Evolutionary conservation across 257 asterid genomes (phyloP), one percentile per base, ranked within the genome.

Genomic region (Ajuga chamaepitys): DNA sequence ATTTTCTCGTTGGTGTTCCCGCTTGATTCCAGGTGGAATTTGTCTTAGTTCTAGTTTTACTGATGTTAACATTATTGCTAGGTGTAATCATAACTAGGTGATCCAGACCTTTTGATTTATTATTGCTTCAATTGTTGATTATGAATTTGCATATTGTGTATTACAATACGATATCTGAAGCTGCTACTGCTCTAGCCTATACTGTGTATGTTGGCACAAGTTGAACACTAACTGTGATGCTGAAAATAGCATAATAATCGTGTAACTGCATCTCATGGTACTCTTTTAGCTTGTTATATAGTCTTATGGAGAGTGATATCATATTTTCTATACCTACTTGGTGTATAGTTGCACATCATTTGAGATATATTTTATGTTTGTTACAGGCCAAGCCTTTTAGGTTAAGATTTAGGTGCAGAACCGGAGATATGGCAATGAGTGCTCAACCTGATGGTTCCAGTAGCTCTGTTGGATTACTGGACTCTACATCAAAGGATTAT

Each of bases 371-470:
- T n/a, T n/a, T n/a, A n/a, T 58, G 21, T 53, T 72, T 58, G 51
- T 64, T 47, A 65, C 96, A 91, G 98, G 64, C 63, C 24, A 81
- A 74, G 64, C 98, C 96, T 46, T 77, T 81, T 56, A 85, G 86
- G 70, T 72, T 92, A 80, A 75, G 64, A 67, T 84, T 92, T 35
- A 84, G 82, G 87, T 75, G 95, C 85, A 83, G 74, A 82, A 67
- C 75, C 32, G 73, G 54, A 48, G 68, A 72, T 67, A 40, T 47
- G 75, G 82, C 55, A 48, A 61, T 58, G 67, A 72, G 75, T 24
- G 72, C 75, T 51, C 77, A 55, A 57, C 68, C 58, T 48, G 68
- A 64, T 71, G 82, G 67, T 55, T 28, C 74, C 64, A 80, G 66
- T 14, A 71, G 71, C 59, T 54, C 87, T 66, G 78, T 59, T 34